These are phyloP conservation scores for Rhizopogon rudus DNA, from an alignment of 768 basidiomycete species.

Conservation along the genomic window DNA sequence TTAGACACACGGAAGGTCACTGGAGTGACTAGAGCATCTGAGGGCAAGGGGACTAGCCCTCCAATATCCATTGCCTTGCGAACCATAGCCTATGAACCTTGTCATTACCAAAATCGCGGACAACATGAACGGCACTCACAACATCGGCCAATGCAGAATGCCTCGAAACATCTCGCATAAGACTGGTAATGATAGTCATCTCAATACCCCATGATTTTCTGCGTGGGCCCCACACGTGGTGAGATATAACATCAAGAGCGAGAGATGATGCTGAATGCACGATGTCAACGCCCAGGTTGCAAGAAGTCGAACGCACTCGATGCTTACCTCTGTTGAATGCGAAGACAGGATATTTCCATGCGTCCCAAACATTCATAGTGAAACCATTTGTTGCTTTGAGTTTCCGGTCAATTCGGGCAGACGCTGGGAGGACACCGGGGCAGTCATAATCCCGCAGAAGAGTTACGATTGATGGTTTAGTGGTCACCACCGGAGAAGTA, in stretches of 20 bases:
- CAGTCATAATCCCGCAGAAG: constrained; percentile 52
- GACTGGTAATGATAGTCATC: constrained; percentile 83
- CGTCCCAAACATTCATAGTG: constrained; percentile 61
- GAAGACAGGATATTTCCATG: constrained; percentile 67
- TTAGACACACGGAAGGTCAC: constrained; percentile 82
- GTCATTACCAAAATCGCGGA: constrained; percentile 1
- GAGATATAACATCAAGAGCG: constrained; percentile 66
- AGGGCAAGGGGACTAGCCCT: constrained; percentile 80
- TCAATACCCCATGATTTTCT: constrained; percentile 91
- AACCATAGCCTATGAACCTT: constrained; percentile 35
- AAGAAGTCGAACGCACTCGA: neutral
- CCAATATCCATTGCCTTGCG: constrained; percentile 71
- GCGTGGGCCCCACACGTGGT: constrained; percentile 83
- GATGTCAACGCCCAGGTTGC: neutral
- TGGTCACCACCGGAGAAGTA: constrained; percentile 14
- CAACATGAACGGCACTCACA: constrained; percentile 35
- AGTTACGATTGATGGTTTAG: neutral
- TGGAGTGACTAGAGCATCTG: constrained; percentile 91
- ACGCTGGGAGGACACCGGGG: constrained; percentile 68
- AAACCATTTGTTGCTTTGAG: constrained; percentile 53
- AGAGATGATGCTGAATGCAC: constrained; percentile 25
- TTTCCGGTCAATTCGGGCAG: constrained; percentile 64
- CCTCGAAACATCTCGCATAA: constrained; percentile 79
- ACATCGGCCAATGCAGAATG: constrained; percentile 85
- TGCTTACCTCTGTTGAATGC: constrained; percentile 60